Evolutionary conservation across 495 filamentous ascomycete genomes (phyloP), one percentile per base, ranked within the genome.

Genomic region (Podospora comata): DNA sequence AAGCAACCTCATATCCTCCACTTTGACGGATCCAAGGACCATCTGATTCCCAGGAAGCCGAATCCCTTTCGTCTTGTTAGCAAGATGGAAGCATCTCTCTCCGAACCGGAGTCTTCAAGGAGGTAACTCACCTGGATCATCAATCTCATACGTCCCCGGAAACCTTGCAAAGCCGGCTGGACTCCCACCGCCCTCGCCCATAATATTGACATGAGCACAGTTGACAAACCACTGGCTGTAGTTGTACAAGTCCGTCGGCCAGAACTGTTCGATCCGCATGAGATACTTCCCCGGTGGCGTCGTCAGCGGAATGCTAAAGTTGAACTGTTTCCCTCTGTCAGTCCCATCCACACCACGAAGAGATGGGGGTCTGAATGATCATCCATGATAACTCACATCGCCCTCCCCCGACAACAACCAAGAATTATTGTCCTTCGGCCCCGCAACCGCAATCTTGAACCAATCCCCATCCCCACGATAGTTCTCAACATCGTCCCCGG

Each of bases 231-330:
- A 74, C 56, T 74, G 72, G 2, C 54, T 26, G 59, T 72, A 67
- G 11, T 30, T 39, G 4, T 23, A 19, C 5, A 4, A 6, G 59
- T 60, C 28, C 23, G 75, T 28, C 76, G 74, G 55, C 72, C 79
- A 55, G 80, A 77, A 48, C 77, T 79, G 19, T 68, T 85, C 84
- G 53, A 79, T 78, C 19, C 83, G 77, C 55, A 85, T 69, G 53
- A 86, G 77, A 61, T 85, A 85, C 32, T 80, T 75, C 23, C 82
- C 83, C 1, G 78, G 67, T 1, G 78, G 78, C 0, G 79, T 75
- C 15, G 72, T 70, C 4, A 65, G 48, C 0, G 79, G 81, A 62
- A 81, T 77, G 56, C 68, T 81, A 64, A 82, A 78, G 65, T 76
- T 78, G 66, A 70, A 73, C 70, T 72, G 65, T 7, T 19, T 48